These are phyloP conservation scores for Azolla pinnata DNA, from an alignment of 75 land plant genomes.

Conservation along the genomic window DNA sequence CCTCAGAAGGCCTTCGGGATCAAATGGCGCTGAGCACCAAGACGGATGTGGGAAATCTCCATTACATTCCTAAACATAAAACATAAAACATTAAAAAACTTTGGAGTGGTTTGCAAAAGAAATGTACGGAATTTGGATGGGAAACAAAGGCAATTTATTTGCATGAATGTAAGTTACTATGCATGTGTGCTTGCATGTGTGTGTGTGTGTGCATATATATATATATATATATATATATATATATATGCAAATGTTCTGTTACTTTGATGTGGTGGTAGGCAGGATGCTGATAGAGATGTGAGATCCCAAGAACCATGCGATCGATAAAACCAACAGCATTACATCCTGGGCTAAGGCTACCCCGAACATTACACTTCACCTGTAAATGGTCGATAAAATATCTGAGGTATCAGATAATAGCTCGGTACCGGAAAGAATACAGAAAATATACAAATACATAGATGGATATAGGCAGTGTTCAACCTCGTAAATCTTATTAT, in stretches of 20 bases:
- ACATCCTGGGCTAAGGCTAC: conserved; percentile 54
- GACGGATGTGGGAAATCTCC: conserved; percentile 13
- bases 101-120: too few relatives aligned
- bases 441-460: too few relatives aligned
- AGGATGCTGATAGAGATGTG: conserved; percentile 49
- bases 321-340: conserved; percentile 58
- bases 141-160: neutral
- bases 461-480: too few relatives aligned
- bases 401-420: too few relatives aligned
- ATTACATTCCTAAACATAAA: neutral
- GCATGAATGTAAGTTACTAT: neutral
- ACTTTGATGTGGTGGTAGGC: conserved; percentile 41
- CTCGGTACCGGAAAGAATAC: too few relatives aligned
- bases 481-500: too few relatives aligned
- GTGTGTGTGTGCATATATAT: neutral
- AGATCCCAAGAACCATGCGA: conserved; percentile 37
- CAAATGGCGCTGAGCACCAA: conserved; percentile 60
- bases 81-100: neutral
- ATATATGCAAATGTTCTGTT: neutral
- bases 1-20: conserved; percentile 62
- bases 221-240: neutral
- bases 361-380: conserved; percentile 57
- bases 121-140: too few relatives aligned
- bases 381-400: conserved; percentile 11
- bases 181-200: neutral